Conservation (phyloP, 1,139 yeast species). For the Kodamaea arcana region DNA sequence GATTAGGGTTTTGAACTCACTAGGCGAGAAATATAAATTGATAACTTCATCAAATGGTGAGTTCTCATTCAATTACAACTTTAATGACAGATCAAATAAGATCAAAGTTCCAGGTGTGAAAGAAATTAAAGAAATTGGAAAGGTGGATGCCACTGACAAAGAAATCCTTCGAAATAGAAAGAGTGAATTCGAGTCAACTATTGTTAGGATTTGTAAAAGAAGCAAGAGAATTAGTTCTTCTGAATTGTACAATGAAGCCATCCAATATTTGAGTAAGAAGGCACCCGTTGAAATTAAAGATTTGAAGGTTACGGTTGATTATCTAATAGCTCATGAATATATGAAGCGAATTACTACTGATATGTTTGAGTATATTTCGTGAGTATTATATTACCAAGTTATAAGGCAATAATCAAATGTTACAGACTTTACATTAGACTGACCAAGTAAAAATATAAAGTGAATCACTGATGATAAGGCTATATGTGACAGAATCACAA, state of each 20-base stretch:
- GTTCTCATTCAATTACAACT: conserved; percentile 22
- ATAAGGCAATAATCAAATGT: no score
- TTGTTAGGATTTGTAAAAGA: conserved; percentile 34
- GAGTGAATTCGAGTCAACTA: conserved; percentile 26
- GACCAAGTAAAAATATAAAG: no score
- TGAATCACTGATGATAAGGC: no score
- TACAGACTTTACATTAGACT: no score
- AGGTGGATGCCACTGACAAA: conserved; percentile 4
- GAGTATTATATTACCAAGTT: conserved; percentile 1
- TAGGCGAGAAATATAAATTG: conserved; percentile 29
- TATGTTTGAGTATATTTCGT: conserved; percentile 30
- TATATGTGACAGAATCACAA: no score
- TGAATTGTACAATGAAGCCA: conserved; percentile 24
- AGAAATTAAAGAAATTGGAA: conserved; percentile 16
- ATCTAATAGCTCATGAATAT: conserved; percentile 31
- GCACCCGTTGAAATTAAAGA: conserved; percentile 29
- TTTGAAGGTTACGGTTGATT: conserved; percentile 31
- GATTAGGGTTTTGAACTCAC: conserved; percentile 25
- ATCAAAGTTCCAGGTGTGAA: conserved; percentile 32
- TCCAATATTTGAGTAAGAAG: conserved; percentile 18
- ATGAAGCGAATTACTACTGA: conserved; percentile 23
- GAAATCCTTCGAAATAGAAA: conserved; percentile 18
- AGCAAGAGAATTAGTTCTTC: conserved; percentile 17
- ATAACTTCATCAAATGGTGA: conserved; percentile 11
- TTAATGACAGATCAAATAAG: conserved; percentile 26